Evolutionary conservation across 1,284 basidiomycete species (phyloP), one percentile per base, ranked within the genome.

Genomic region (Boletus austroedulis): DNA sequence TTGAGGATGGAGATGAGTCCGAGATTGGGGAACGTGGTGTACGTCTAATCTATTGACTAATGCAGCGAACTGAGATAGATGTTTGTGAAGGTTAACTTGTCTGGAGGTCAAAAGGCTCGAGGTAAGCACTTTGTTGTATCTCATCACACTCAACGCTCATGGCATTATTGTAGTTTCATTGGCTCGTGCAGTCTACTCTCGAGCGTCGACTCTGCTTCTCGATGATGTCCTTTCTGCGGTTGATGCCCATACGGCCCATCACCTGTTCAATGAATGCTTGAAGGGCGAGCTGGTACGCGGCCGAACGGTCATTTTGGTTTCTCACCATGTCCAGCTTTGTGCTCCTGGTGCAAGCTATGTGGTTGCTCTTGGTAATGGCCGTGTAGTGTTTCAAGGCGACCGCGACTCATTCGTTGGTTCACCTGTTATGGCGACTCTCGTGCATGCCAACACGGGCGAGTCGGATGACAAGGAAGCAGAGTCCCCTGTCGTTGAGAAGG

Each of bases 41-140:
- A 72, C 51, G 80, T 70, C 45, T 67, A 11, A 34, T 50, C 48
- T 26, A 29, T 48, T 26, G 10, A 36, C 4, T 1, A n/a, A 36
- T n/a, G 26, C 28, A 28, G 12, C 44, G 11, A 11, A 6, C 36
- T 64, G 14, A 57, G 6, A 43, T 38, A 15, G 17, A 38, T 12
- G 34, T 48, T 53, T 51, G 45, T 28, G 17, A 64, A 89, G 91
- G 84, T 94, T 23, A 95, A 94, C 72, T 76, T 96, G 32, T 94
- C 90, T 24, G 96, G 96, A 57, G 96, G 96, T 29, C 96, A 99
- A 72, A 98, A 98, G 68, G 94, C 94, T 34, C 81, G 96, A 78
- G 88, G 89, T 88, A 64, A 45, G 77, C 61, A 11, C 31, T 7
- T 32, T 53, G 4, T 48, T 40, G 5, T 54, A 24, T 34, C 17